A percentile compares a stretch with the other conserved stretches of the same genome.
phyloP scores from a whole-genome alignment of 1,284 basidiomycete genomes.

The Trametes polyzona region DNA sequence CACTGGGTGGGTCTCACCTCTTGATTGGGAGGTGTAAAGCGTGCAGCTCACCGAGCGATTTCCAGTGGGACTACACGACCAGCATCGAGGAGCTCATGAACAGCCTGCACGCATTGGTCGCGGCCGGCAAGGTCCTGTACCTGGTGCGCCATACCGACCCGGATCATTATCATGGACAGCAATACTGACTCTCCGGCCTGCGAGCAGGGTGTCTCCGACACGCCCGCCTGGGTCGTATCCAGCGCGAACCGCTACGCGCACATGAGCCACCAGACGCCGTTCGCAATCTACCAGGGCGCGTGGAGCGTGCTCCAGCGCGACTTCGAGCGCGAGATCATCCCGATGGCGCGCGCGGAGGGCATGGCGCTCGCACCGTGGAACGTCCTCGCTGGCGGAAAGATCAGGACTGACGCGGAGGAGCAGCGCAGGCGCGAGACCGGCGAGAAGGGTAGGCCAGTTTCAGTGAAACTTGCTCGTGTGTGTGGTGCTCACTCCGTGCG shows the following conservation, averaged over 20 bases:
- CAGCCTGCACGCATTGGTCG: conserved; percentile 43
- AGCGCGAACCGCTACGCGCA: conserved; percentile 55
- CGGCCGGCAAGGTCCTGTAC: conserved; percentile 49
- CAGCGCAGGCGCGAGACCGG: conserved; percentile 21
- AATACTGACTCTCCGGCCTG: conserved; percentile 52
- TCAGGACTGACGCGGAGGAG: conserved; percentile 34
- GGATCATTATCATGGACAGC: neutral
- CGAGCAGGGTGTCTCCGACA: conserved; percentile 36
- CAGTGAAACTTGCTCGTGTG: too few species aligned
- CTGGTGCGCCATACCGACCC: conserved; percentile 33
- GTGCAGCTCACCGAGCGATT: too few species aligned
- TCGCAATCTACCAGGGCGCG: conserved; percentile 58
- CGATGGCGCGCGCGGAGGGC: neutral
- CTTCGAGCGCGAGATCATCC: conserved; percentile 1
- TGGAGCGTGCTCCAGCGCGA: conserved; percentile 47
- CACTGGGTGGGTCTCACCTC: too few species aligned
- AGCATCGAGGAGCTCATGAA: conserved; percentile 51
- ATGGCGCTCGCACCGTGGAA: conserved; percentile 1
- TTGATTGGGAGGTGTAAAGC: too few species aligned
- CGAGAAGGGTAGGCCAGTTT: conserved; percentile 15
- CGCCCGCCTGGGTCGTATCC: conserved; percentile 58
- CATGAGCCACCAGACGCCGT: conserved; percentile 49
- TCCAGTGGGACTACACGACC: too few species aligned
- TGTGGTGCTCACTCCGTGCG: too few species aligned
- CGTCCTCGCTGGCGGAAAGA: conserved; percentile 21